Conservation (phyloP, 1,284 basidiomycete species). For the Ganoderma sp. region DNA sequence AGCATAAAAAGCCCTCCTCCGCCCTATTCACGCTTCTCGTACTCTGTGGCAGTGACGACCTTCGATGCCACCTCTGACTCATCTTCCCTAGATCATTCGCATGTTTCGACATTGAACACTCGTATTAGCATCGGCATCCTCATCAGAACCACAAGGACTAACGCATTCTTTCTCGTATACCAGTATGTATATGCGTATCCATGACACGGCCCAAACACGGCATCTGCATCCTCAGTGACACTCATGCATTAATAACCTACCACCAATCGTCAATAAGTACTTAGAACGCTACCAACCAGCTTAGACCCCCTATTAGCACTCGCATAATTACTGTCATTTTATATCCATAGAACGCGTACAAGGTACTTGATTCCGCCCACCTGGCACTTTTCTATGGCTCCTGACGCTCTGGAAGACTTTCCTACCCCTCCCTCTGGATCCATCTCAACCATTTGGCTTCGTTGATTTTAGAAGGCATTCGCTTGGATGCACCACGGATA, state of each 20-base stretch:
- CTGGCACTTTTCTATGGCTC: neutral
- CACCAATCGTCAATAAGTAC: neutral
- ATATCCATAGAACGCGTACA: neutral
- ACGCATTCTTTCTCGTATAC: conserved; percentile 10
- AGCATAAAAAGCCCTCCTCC: neutral
- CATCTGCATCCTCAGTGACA: conserved; percentile 6
- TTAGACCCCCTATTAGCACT: neutral
- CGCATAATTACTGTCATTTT: neutral
- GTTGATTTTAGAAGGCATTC: neutral
- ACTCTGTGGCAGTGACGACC: neutral
- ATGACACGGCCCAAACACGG: neutral
- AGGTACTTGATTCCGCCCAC: neutral
- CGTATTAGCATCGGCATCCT: conserved; percentile 12
- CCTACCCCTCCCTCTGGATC: neutral
- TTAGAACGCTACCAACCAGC: neutral
- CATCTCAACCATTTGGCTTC: neutral
- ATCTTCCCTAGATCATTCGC: neutral
- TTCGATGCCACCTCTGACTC: conserved; percentile 3
- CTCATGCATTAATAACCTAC: neutral
- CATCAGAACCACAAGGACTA: conserved; percentile 12
- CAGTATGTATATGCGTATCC: neutral
- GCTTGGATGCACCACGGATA: neutral
- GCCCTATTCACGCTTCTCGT: neutral
- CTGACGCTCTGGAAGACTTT: neutral
- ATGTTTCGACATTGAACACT: conserved; percentile 13